A percentile compares a stretch with the other conserved stretches of the same genome.
These are phyloP conservation scores for Fraxinus platypoda DNA, from an alignment of 305 asterid species.

Conservation along the genomic window DNA sequence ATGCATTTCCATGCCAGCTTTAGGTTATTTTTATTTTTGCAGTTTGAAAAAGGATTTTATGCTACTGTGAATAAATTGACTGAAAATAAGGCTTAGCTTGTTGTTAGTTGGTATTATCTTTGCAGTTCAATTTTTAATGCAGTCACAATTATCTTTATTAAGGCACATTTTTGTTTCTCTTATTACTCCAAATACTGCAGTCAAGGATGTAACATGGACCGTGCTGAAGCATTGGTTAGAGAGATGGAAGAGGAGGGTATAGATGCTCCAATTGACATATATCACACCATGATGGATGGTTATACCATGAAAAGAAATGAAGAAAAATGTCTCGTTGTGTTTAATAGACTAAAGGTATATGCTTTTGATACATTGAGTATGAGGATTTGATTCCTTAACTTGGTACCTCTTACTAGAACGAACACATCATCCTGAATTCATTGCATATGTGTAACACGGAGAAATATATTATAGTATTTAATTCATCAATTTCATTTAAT, in stretches of 20 bases:
- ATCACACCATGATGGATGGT: conserved; percentile 99
- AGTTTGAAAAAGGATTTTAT: neutral
- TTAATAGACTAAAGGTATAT: conserved; percentile 76
- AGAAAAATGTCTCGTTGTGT: conserved; percentile 77
- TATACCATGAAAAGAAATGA: conserved; percentile 73
- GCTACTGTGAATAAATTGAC: neutral
- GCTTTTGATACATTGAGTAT: conserved; percentile 11
- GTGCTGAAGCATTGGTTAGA: conserved; percentile 90
- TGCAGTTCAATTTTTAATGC: conserved; percentile 1
- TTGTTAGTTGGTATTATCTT: neutral
- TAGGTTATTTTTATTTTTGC: neutral
- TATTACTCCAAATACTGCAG: conserved; percentile 42
- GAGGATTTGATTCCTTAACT: neutral
- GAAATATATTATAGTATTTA: neutral
- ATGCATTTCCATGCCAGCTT: neutral
- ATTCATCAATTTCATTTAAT: neutral
- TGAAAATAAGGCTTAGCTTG: neutral
- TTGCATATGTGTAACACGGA: neutral
- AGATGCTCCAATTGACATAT: conserved; percentile 86
- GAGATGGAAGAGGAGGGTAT: conserved; percentile 96
- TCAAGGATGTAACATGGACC: conserved; percentile 63
- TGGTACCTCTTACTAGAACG: neutral
- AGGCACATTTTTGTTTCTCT: conserved; percentile 16
- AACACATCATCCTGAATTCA: neutral
- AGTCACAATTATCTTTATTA: neutral